phyloP scores from a whole-genome alignment of 2,329 filamentous ascomycete genomes.

The Pezicula carpinea region DNA sequence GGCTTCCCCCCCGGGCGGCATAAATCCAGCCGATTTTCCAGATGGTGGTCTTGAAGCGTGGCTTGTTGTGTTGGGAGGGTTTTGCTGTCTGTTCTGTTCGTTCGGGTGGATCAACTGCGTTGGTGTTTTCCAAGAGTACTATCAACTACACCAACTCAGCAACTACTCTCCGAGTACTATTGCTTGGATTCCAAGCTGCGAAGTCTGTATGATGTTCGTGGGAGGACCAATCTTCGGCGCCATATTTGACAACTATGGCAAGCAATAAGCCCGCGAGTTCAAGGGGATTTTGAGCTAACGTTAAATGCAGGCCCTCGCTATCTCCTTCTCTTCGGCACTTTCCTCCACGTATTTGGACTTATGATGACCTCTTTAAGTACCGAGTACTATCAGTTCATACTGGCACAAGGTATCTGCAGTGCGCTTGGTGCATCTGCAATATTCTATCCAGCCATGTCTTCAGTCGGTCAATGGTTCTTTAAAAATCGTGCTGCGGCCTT shows the following conservation, averaged over 20 bases:
- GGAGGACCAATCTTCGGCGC: conserved; percentile 59
- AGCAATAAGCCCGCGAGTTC: conserved; percentile 21
- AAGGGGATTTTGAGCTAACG: not conserved
- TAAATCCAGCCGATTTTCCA: conserved; percentile 48
- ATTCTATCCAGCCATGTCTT: conserved; percentile 38
- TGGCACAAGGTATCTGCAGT: conserved; percentile 42
- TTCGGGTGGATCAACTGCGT: conserved; percentile 42
- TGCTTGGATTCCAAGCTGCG: conserved; percentile 58
- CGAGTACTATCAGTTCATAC: conserved; percentile 48
- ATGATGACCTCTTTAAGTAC: conserved; percentile 59
- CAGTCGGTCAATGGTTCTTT: conserved; percentile 44
- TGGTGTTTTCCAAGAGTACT: conserved; percentile 56
- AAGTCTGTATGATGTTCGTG: conserved; percentile 48
- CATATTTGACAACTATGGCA: conserved; percentile 54
- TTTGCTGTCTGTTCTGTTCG: conserved; percentile 38
- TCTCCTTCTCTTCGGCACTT: conserved; percentile 46
- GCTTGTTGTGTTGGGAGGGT: conserved; percentile 48
- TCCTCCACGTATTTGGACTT: conserved; percentile 55
- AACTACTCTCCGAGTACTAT: conserved; percentile 48
- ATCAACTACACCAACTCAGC: conserved; percentile 43
- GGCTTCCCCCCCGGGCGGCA: conserved; percentile 14
- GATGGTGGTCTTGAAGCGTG: conserved; percentile 54
- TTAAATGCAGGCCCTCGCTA: conserved; percentile 36
- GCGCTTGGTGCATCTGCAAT: conserved; percentile 40
- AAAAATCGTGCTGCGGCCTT: conserved; percentile 42